Conservation (phyloP, 2,329 filamentous ascomycete species). For the Nemania sp. region DNA sequence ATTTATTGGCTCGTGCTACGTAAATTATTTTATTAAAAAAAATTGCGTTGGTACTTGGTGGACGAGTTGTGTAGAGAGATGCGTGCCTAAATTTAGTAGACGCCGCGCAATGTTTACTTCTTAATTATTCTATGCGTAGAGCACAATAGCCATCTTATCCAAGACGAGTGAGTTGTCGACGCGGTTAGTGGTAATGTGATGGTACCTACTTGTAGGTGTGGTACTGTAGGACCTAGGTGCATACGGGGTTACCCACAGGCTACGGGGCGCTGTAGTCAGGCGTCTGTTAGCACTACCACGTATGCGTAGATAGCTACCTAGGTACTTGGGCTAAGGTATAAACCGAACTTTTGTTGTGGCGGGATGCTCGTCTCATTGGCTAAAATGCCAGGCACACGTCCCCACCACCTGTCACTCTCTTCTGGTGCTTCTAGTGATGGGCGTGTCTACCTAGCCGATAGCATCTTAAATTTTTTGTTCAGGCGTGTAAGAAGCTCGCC, state of each 20-base stretch:
- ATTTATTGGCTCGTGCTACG: background rate
- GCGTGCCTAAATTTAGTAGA: background rate
- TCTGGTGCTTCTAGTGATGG: conserved; percentile 7
- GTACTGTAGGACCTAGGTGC: conserved; percentile 1
- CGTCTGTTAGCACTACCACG: too few species aligned
- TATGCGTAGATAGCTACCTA: too few species aligned
- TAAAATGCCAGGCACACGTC: background rate
- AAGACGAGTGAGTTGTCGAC: too few species aligned
- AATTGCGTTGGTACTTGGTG: background rate
- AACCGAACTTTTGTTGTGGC: too few species aligned
- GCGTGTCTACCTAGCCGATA: too few species aligned
- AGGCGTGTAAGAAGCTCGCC: conserved; percentile 23
- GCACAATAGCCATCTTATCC: too few species aligned
- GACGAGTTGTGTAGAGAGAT: background rate
- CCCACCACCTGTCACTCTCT: background rate
- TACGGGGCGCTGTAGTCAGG: too few species aligned
- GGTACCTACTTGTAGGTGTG: too few species aligned
- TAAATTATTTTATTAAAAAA: background rate
- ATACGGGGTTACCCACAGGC: too few species aligned
- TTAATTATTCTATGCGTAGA: too few species aligned
- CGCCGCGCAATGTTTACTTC: background rate
- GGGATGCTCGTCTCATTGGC: conserved; percentile 18
- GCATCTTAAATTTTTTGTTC: conserved; percentile 34
- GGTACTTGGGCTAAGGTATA: too few species aligned
- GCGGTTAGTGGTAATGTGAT: too few species aligned